phyloP scores from a whole-genome alignment of 2,329 filamentous ascomycete species.

The Ploettnerulaceae sp. region DNA sequence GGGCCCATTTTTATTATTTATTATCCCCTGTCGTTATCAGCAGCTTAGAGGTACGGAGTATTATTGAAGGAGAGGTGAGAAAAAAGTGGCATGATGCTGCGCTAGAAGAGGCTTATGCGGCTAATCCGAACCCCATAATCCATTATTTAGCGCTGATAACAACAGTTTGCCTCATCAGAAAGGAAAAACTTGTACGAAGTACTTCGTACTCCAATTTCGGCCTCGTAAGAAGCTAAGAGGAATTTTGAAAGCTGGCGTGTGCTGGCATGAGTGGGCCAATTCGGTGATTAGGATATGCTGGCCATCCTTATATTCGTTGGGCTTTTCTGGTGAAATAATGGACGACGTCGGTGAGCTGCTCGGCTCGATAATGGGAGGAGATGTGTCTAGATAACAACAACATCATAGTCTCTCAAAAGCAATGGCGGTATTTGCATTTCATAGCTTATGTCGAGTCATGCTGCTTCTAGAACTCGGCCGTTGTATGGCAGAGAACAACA shows the following conservation, averaged over 20 bases:
- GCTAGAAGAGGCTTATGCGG: constrained; percentile 1
- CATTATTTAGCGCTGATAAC: background rate
- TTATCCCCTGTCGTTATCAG: too few species aligned
- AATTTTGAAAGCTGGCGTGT: background rate
- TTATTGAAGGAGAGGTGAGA: background rate
- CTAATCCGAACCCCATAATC: background rate
- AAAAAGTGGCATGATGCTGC: background rate
- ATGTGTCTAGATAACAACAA: too few species aligned
- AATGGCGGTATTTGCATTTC: too few species aligned
- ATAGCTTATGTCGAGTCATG: too few species aligned
- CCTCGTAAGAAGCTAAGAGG: too few species aligned
- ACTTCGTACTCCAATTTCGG: too few species aligned
- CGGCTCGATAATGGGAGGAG: background rate
- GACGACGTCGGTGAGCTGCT: background rate
- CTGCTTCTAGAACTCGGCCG: too few species aligned
- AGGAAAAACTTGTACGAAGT: too few species aligned
- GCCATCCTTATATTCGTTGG: too few species aligned
- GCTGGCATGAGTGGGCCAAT: background rate
- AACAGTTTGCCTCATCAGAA: background rate
- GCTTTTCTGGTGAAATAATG: constrained; percentile 9
- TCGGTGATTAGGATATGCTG: background rate
- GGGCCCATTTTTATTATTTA: too few species aligned
- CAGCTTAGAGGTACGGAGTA: background rate
- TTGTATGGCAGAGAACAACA: too few species aligned
- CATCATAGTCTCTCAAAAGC: too few species aligned